phyloP scores from a whole-genome alignment of 2,329 filamentous ascomycete genomes.

The Colletotrichum sojae region DNA sequence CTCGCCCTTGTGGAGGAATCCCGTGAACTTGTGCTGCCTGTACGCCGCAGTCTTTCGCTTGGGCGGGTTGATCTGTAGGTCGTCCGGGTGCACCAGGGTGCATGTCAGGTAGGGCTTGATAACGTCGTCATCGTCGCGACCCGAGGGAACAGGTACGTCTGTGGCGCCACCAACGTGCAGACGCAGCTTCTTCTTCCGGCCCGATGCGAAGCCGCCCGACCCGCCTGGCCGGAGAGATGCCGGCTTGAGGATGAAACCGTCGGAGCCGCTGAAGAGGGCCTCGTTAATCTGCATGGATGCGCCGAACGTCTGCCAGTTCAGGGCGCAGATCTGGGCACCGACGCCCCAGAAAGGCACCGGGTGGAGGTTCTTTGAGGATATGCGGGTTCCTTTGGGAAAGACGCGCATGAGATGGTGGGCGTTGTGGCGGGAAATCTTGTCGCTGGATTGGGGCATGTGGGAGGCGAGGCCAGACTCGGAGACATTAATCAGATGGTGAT shows the following conservation, averaged over 20 bases:
- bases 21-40: slow-evolving; percentile 69
- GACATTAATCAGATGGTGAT: slow-evolving; percentile 78
- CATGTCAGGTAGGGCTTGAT: slow-evolving; percentile 77
- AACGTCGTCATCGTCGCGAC: slow-evolving; percentile 61
- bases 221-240: slow-evolving; percentile 70
- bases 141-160: slow-evolving; percentile 69
- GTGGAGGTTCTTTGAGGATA: slow-evolving; percentile 75
- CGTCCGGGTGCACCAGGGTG: slow-evolving; percentile 71
- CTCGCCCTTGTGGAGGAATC: slow-evolving; percentile 69
- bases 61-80: slow-evolving; percentile 60
- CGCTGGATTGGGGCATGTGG: slow-evolving; percentile 62
- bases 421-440: slow-evolving; percentile 72
- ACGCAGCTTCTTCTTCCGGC: slow-evolving; percentile 62
- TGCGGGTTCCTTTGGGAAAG: slow-evolving; percentile 78
- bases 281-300: slow-evolving; percentile 78
- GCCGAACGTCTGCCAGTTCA: slow-evolving; percentile 80
- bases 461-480: slow-evolving; percentile 72
- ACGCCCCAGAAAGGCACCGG: slow-evolving; percentile 76
- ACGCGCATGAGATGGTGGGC: slow-evolving; percentile 78
- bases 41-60: slow-evolving; percentile 76
- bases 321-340: slow-evolving; percentile 77
- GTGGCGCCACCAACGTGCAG: slow-evolving; percentile 75
- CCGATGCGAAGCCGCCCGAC: slow-evolving; percentile 61
- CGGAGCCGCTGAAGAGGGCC: slow-evolving; percentile 75
- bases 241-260: slow-evolving; percentile 77